phyloP scores from a whole-genome alignment of 768 basidiomycete genomes.

The Boletus sensibilis region DNA sequence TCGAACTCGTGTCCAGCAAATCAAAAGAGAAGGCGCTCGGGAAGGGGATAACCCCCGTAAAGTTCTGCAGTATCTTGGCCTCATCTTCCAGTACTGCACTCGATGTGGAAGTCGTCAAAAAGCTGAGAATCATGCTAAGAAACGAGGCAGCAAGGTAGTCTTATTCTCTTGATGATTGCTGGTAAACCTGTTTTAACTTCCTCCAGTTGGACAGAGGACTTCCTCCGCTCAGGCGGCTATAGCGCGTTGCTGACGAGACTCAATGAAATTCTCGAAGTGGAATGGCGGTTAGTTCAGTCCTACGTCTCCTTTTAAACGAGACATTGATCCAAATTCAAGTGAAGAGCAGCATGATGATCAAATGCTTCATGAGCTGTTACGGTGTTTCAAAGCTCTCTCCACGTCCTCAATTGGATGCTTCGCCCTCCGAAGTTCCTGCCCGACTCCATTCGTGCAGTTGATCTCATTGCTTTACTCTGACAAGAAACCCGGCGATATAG shows the following conservation, averaged over 20 bases:
- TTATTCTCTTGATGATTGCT: neutral
- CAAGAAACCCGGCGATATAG: constrained; percentile 95
- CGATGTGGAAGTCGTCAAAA: constrained; percentile 86
- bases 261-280: constrained; percentile 89
- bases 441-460: constrained; percentile 84
- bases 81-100: constrained; percentile 70
- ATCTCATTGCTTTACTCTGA: constrained; percentile 88
- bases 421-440: constrained; percentile 85
- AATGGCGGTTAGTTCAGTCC: constrained; percentile 82
- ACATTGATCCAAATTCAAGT: constrained; percentile 40
- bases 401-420: constrained; percentile 88
- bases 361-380: constrained; percentile 84
- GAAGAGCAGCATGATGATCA: constrained; percentile 99
- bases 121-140: constrained; percentile 78
- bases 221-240: constrained; percentile 83
- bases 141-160: constrained; percentile 87
- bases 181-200: neutral
- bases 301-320: neutral
- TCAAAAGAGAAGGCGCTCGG: constrained; percentile 52
- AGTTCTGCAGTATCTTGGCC: constrained; percentile 65
- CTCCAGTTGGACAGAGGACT: constrained; percentile 84
- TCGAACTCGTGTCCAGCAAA: constrained; percentile 36
- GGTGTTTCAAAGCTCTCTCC: constrained; percentile 91
- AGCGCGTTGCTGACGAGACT: constrained; percentile 76
- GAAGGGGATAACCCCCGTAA: constrained; percentile 61